phyloP scores from a whole-genome alignment of 208 protist species.

The Endotrypanum monterogeii region DNA sequence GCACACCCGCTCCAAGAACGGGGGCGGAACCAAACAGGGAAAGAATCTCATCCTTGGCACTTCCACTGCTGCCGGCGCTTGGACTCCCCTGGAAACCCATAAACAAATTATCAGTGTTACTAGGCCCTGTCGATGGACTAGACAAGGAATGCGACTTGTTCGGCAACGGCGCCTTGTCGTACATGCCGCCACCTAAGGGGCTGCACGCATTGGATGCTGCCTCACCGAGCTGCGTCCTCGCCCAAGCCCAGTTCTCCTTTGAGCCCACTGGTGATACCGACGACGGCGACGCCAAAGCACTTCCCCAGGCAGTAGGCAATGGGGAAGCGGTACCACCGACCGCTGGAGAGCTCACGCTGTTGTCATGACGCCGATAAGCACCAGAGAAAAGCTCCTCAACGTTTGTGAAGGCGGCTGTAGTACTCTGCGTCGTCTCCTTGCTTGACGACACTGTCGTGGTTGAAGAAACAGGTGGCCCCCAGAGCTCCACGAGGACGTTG shows the following conservation, averaged over 20 bases:
- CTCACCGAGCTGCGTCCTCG: slow-evolving; percentile 18
- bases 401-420: slow-evolving; percentile 1
- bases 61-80: slow-evolving; percentile 2
- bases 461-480: slow-evolving; percentile 38
- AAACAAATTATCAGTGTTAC: slow-evolving; percentile 36
- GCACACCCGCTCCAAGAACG: slow-evolving; percentile 7
- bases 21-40: slow-evolving; percentile 52
- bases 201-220: slow-evolving; percentile 4
- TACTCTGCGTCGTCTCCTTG: not conserved
- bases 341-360: not conserved
- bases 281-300: not conserved
- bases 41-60: slow-evolving; percentile 59
- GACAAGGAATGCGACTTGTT: slow-evolving; percentile 3
- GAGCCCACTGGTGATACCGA: not conserved
- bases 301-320: slow-evolving; percentile 2
- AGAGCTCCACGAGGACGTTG: slow-evolving; percentile 43
- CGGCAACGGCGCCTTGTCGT: slow-evolving; percentile 11
- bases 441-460: not conserved
- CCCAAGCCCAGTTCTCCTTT: slow-evolving; percentile 20
- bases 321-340: not conserved
- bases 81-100: not conserved
- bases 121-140: slow-evolving; percentile 2
- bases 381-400: slow-evolving; percentile 29
- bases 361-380: slow-evolving; percentile 4
- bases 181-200: not conserved